Evolutionary conservation across 2,329 filamentous ascomycete genomes (phyloP).

Genomic region (Talaromyces atroroseus): DNA sequence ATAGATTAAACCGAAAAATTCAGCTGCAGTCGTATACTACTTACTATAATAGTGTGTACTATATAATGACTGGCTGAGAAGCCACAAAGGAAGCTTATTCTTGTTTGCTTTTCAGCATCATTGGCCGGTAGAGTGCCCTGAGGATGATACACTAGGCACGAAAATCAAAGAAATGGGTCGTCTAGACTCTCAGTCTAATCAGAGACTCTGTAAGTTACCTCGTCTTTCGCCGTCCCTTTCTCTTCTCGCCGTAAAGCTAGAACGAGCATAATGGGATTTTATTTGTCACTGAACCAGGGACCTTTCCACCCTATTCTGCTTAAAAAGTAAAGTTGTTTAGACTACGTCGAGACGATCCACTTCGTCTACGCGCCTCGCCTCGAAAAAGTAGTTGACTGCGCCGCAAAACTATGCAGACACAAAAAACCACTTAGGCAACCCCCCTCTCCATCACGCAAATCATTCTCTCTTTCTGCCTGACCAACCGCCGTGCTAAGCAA

Average conservation of each 20-base stretch:
- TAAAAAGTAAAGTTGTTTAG: constrained; percentile 6
- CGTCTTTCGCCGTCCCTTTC: not conserved
- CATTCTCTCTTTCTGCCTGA: not conserved
- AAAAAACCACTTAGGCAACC: constrained; percentile 2
- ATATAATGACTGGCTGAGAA: not conserved
- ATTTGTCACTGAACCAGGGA: not conserved
- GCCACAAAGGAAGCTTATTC: constrained; percentile 9
- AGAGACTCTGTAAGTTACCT: not conserved
- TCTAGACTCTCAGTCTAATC: not conserved
- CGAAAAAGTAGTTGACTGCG: constrained; percentile 8
- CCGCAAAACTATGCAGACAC: constrained; percentile 11
- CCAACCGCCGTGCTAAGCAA: constrained; percentile 12
- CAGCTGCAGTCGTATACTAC: not conserved
- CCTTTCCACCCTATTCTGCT: not conserved
- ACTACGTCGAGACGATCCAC: constrained; percentile 8
- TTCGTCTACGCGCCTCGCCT: constrained; percentile 4
- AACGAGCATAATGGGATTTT: not conserved
- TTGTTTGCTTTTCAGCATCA: not conserved
- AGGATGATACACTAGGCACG: not conserved
- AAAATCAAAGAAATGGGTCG: not conserved
- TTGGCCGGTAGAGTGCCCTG: constrained; percentile 1
- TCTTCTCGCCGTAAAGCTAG: not conserved
- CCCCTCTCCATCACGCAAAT: constrained; percentile 6
- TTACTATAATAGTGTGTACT: too few relatives aligned
- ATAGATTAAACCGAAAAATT: not conserved